Evolutionary conservation across 805 yeast species (phyloP), one percentile per base, ranked within the genome.

Genomic region (Candida koratica): DNA sequence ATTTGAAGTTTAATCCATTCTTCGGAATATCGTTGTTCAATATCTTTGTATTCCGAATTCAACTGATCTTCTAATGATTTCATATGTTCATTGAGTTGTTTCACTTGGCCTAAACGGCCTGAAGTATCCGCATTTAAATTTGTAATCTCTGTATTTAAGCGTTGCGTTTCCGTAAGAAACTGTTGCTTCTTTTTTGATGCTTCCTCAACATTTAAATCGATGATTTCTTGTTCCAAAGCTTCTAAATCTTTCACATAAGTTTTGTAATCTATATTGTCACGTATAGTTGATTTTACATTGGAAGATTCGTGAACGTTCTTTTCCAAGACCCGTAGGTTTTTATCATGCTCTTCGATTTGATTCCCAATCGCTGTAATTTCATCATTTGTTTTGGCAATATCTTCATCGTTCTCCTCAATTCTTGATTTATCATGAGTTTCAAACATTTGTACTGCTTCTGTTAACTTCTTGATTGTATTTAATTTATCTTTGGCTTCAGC

Each of bases 1-100:
- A 95, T 81, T 49, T 86, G 90, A 25, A 87, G 62, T 50, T 77
- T 77, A 13, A 87, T 76, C 74, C 84, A 78, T 44, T 85, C 93
- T 38, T 71, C 68, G 28, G 77, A 77, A 53, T 82, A 87, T 16
- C 64, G 63, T 17, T 63, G 59, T 36, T 83, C 81, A 7, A 90
- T 75, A 43, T 81, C 75, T 32, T 74, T 69, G 48, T 78, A 93
- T 43, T 89, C 96, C 0, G 81, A 70, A 2, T 62, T 61, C 8
- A 90, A 62, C 51, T 88, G 96, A 4, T 57, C 55, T 14, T 69
- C 61, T 7, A 84, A 57, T 3, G 70, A 61, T 15, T 58, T 58
- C 4, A 82, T 69, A 49, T 88, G 96, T 45, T 78, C 86, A 32
- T 79, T 76, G 42, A 93, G 67, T 52, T 90, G 97, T 42, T 79